Evolutionary conservation across 129 eudicot species (phyloP).

Genomic region (Calendula officinalis): DNA sequence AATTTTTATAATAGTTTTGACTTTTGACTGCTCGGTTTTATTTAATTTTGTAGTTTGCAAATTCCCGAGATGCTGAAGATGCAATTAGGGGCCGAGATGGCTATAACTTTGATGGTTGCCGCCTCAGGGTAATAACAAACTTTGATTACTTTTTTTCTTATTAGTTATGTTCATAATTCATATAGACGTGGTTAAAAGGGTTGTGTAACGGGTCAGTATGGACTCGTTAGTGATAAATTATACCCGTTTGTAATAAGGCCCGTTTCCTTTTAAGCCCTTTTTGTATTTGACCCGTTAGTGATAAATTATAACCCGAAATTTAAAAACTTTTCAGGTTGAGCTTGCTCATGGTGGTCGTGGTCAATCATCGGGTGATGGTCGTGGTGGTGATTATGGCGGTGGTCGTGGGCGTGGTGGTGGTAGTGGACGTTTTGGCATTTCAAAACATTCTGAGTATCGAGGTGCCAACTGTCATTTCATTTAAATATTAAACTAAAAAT

Average conservation of each 20-base stretch:
- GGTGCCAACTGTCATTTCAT: slow-evolving; percentile 37
- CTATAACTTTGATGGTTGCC: slow-evolving; percentile 96
- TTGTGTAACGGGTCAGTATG: neutral
- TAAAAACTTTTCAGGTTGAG: slow-evolving; percentile 58
- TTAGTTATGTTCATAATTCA: neutral
- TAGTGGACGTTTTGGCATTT: slow-evolving; percentile 66
- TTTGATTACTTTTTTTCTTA: neutral
- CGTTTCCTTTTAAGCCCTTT: neutral
- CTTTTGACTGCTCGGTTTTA: slow-evolving; percentile 8
- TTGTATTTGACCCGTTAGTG: neutral
- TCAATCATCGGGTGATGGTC: slow-evolving; percentile 61
- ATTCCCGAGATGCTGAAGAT: slow-evolving; percentile 92
- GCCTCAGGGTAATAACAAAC: slow-evolving; percentile 64
- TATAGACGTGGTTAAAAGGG: neutral
- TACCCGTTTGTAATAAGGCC: neutral
- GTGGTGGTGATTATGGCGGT: slow-evolving; percentile 64
- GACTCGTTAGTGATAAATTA: neutral
- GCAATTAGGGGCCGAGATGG: slow-evolving; percentile 98
- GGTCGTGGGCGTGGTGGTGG: slow-evolving; percentile 48
- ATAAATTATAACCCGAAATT: neutral
- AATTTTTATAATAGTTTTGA: neutral
- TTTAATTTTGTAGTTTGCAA: slow-evolving; percentile 65
- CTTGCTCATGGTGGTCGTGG: slow-evolving; percentile 98
- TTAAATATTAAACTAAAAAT: neutral
- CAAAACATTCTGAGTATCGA: slow-evolving; percentile 89